These are phyloP conservation scores for Lindgomyces ingoldianus DNA, from an alignment of 495 filamentous ascomycete genomes.

Conservation along the genomic window DNA sequence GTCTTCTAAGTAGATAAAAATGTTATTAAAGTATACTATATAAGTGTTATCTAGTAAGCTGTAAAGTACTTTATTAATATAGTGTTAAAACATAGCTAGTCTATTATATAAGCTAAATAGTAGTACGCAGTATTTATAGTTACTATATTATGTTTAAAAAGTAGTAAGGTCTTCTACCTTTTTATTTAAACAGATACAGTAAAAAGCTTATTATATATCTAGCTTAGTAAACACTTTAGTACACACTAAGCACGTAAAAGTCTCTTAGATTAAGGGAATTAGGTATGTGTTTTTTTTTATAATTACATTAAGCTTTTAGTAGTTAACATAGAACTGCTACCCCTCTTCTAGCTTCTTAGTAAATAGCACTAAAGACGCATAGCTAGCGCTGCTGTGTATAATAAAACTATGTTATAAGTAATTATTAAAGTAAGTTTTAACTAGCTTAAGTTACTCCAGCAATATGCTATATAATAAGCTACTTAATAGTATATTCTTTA, in stretches of 20 bases:
- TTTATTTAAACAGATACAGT: slow-evolving; percentile 26
- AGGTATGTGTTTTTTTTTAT: slow-evolving; percentile 51
- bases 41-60: slow-evolving; percentile 39
- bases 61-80: slow-evolving; percentile 40
- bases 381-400: no score
- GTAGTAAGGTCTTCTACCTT: slow-evolving; percentile 39
- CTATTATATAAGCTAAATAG: slow-evolving; percentile 43
- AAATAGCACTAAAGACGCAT: no score
- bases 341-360: no score
- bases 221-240: slow-evolving; percentile 51
- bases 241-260: slow-evolving; percentile 38
- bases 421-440: no score
- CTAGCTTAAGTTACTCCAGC: no score
- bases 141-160: slow-evolving; percentile 39
- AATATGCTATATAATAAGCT: no score
- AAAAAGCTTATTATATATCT: slow-evolving; percentile 40
- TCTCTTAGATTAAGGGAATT: slow-evolving; percentile 51
- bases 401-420: no score
- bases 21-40: slow-evolving; percentile 37
- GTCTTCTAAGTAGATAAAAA: slow-evolving; percentile 34
- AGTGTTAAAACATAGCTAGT: slow-evolving; percentile 37
- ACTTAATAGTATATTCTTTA: no score
- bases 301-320: slow-evolving; percentile 44
- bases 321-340: slow-evolving; percentile 40
- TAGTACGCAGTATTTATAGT: slow-evolving; percentile 44